Percentiles rank a stretch among this genome's conserved stretches.
phyloP scores from a whole-genome alignment of 2,329 filamentous ascomycete genomes.

The Metarhizium humberi region DNA sequence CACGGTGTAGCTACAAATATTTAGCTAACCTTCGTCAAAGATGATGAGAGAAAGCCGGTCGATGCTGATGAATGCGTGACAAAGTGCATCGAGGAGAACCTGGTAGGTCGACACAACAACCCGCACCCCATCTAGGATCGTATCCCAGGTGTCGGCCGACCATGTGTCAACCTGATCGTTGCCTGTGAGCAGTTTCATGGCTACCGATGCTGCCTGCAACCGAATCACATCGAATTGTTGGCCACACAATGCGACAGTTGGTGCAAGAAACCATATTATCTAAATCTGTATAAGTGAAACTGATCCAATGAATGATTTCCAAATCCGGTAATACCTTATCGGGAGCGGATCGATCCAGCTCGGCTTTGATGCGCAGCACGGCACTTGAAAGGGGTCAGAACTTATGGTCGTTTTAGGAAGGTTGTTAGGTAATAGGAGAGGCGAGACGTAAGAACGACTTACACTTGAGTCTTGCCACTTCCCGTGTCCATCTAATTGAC shows the following conservation, averaged over 20 bases:
- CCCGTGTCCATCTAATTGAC: slow-evolving; percentile 68
- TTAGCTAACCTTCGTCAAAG: slow-evolving; percentile 66
- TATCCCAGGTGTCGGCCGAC: slow-evolving; percentile 60
- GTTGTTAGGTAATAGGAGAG: not conserved
- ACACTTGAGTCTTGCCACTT: slow-evolving; percentile 72
- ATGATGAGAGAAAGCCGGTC: slow-evolving; percentile 57
- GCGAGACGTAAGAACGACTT: slow-evolving; percentile 19
- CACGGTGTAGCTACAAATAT: not conserved
- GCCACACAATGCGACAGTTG: slow-evolving; percentile 55
- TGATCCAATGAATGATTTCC: not conserved
- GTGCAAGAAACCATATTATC: slow-evolving; percentile 66
- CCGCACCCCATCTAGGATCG: slow-evolving; percentile 51
- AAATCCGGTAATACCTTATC: slow-evolving; percentile 40
- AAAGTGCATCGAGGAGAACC: slow-evolving; percentile 63
- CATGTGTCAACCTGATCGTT: slow-evolving; percentile 64
- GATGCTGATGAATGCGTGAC: slow-evolving; percentile 64
- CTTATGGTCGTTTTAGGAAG: not conserved
- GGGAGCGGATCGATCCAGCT: slow-evolving; percentile 44
- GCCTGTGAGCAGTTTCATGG: slow-evolving; percentile 56
- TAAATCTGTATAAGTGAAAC: not conserved
- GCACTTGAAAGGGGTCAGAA: slow-evolving; percentile 35
- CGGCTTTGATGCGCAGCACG: slow-evolving; percentile 55
- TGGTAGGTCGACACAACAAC: slow-evolving; percentile 74
- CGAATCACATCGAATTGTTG: slow-evolving; percentile 57
- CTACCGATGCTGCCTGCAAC: slow-evolving; percentile 48